Evolutionary conservation across 805 yeast species (phyloP).

Genomic region (Blastobotrys parvus): DNA sequence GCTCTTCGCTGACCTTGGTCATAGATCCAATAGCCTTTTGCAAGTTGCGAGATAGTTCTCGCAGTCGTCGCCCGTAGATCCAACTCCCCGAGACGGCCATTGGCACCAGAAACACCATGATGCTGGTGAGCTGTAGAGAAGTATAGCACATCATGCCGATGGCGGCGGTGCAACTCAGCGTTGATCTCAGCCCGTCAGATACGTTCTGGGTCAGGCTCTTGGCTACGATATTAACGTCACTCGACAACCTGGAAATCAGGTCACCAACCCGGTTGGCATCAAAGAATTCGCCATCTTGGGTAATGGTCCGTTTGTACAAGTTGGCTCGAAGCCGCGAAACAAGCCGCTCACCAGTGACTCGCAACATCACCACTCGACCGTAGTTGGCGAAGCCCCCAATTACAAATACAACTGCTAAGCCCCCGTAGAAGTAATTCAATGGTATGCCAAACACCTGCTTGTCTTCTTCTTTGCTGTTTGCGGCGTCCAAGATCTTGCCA

Average conservation of each 20-base stretch:
- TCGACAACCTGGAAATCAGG: constrained; percentile 75
- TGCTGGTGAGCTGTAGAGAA: constrained; percentile 71
- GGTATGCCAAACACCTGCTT: constrained; percentile 50
- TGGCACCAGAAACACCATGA: constrained; percentile 75
- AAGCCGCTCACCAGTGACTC: constrained; percentile 76
- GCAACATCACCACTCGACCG: constrained; percentile 67
- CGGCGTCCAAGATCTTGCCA: constrained; percentile 78
- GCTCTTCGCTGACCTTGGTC: constrained; percentile 88
- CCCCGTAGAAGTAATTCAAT: constrained; percentile 53
- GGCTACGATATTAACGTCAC: constrained; percentile 83
- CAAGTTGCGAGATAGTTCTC: constrained; percentile 61
- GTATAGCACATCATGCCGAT: constrained; percentile 86
- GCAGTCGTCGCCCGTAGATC: constrained; percentile 72
- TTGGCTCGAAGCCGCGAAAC: constrained; percentile 78
- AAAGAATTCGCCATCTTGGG: constrained; percentile 83
- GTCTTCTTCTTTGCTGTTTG: constrained; percentile 31
- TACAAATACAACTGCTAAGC: constrained; percentile 53
- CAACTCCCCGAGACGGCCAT: constrained; percentile 73
- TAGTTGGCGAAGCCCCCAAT: constrained; percentile 73
- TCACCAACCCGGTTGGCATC: constrained; percentile 90
- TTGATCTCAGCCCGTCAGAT: constrained; percentile 84
- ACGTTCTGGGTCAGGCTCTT: constrained; percentile 80
- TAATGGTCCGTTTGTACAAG: constrained; percentile 65
- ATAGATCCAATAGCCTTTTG: constrained; percentile 80
- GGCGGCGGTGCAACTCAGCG: constrained; percentile 78